Conservation (phyloP, 257 asterid species). For the Mentha longifolia region DNA sequence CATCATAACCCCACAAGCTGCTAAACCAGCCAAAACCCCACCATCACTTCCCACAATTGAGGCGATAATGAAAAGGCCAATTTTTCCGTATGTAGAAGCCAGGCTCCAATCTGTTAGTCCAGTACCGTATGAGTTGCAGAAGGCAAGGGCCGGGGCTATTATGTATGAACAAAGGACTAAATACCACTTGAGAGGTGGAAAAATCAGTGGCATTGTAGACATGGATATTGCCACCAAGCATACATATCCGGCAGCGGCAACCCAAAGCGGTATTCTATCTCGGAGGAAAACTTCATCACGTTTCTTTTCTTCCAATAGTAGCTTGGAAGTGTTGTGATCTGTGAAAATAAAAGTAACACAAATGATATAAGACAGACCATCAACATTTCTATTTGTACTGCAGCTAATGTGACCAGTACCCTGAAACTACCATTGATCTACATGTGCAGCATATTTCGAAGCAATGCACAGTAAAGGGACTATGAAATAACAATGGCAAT, state of each 20-base stretch:
- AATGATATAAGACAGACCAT: neutral
- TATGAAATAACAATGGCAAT: neutral
- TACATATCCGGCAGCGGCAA: slow-evolving; percentile 89
- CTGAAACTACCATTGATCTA: neutral
- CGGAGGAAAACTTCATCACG: slow-evolving; percentile 71
- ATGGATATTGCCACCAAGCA: slow-evolving; percentile 86
- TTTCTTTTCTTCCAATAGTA: slow-evolving; percentile 61
- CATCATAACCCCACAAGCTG: slow-evolving; percentile 98
- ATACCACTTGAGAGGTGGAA: slow-evolving; percentile 95
- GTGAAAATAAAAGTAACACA: slow-evolving; percentile 20
- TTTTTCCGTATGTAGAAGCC: slow-evolving; percentile 89
- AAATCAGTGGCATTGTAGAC: slow-evolving; percentile 73
- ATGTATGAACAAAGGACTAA: slow-evolving; percentile 85
- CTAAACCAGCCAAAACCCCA: slow-evolving; percentile 88
- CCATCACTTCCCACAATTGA: slow-evolving; percentile 81
- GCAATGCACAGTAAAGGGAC: neutral
- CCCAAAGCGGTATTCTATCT: slow-evolving; percentile 83
- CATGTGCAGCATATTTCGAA: neutral
- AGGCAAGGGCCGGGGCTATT: slow-evolving; percentile 96
- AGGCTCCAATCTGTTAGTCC: slow-evolving; percentile 97
- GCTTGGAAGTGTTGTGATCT: slow-evolving; percentile 60
- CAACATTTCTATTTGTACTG: neutral
- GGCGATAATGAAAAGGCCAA: slow-evolving; percentile 89
- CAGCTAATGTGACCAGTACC: slow-evolving; percentile 8
- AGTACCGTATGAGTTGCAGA: slow-evolving; percentile 93